Percentiles rank a stretch among this genome's conserved stretches.
Evolutionary conservation across 352 stramenopile species (phyloP).

Genomic region (Pythium brassicae): DNA sequence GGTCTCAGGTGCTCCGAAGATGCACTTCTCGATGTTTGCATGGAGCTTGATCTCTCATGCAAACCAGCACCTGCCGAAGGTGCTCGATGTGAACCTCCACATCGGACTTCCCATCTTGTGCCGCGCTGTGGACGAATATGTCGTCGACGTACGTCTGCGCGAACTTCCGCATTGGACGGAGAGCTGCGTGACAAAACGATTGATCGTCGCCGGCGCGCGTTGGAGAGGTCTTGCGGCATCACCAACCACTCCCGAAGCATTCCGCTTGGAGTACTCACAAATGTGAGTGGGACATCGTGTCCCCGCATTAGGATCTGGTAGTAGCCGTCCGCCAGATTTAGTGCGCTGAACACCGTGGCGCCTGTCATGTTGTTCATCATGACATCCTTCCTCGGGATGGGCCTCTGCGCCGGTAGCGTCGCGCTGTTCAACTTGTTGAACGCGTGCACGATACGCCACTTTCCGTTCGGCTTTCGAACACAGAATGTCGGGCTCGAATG

Average conservation of each 20-base stretch:
- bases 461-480: conserved; percentile 17
- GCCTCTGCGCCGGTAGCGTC: conserved; percentile 24
- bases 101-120: not conserved
- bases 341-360: conserved; percentile 22
- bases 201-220: conserved; percentile 24
- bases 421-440: conserved; percentile 31
- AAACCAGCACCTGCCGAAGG: not conserved
- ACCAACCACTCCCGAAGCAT: conserved; percentile 25
- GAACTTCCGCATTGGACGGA: not conserved
- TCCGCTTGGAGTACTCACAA: conserved; percentile 18
- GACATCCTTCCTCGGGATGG: conserved; percentile 26
- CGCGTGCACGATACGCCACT: conserved; percentile 27
- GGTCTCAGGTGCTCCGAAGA: not conserved
- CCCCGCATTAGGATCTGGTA: conserved; percentile 25
- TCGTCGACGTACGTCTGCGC: conserved; percentile 5
- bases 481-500: conserved; percentile 24
- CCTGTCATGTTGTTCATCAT: conserved; percentile 19
- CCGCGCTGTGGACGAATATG: conserved; percentile 2
- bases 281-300: conserved; percentile 12
- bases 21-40: not conserved
- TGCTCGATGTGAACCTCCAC: not conserved
- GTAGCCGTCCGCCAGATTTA: conserved; percentile 27
- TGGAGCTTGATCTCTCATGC: conserved; percentile 2
- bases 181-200: conserved; percentile 13
- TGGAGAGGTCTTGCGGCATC: conserved; percentile 18